A percentile compares a stretch with the other conserved stretches of the same genome.
These are phyloP conservation scores for Bonia amplexicaulis DNA, from an alignment of 176 grass and related monocot species.

Conservation along the genomic window DNA sequence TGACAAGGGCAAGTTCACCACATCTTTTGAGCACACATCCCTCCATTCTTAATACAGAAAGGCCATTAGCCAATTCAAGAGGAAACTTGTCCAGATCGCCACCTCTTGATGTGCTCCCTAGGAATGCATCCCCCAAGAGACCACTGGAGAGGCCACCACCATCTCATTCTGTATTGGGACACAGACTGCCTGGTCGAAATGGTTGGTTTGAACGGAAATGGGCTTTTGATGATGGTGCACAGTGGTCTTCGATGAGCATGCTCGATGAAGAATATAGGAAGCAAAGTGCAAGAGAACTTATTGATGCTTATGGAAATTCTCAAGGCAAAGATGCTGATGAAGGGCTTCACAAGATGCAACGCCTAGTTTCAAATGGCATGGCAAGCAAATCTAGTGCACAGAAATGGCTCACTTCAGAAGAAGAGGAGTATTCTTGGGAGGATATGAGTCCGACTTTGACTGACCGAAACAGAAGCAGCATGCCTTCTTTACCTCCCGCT, in stretches of 20 bases:
- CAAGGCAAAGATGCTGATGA: constrained; percentile 56
- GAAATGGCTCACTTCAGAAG: constrained; percentile 82
- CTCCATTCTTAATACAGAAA: constrained; percentile 29
- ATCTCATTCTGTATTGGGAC: constrained; percentile 48
- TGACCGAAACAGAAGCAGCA: constrained; percentile 48
- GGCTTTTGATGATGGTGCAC: constrained; percentile 37
- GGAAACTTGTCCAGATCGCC: constrained; percentile 69
- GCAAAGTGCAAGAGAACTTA: constrained; percentile 79
- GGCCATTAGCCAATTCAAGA: constrained; percentile 37
- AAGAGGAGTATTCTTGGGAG: constrained; percentile 96
- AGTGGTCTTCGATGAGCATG: constrained; percentile 26
- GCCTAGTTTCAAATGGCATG: constrained; percentile 60
- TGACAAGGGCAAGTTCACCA: constrained; percentile 30
- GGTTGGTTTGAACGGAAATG: constrained; percentile 33
- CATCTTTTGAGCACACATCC: constrained; percentile 10
- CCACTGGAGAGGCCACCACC: constrained; percentile 35
- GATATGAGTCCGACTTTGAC: constrained; percentile 96
- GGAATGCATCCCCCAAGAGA: constrained; percentile 41
- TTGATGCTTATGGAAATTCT: constrained; percentile 96
- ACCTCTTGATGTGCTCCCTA: constrained; percentile 48
- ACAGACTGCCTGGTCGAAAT: constrained; percentile 48
- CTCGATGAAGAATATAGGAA: constrained; percentile 65
- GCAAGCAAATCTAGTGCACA: constrained; percentile 38
- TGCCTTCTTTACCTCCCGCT: constrained; percentile 27
- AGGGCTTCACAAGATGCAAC: constrained; percentile 66